These are phyloP conservation scores for Setaria viridis DNA, from an alignment of 202 grass and related monocot species.

Conservation along the genomic window DNA sequence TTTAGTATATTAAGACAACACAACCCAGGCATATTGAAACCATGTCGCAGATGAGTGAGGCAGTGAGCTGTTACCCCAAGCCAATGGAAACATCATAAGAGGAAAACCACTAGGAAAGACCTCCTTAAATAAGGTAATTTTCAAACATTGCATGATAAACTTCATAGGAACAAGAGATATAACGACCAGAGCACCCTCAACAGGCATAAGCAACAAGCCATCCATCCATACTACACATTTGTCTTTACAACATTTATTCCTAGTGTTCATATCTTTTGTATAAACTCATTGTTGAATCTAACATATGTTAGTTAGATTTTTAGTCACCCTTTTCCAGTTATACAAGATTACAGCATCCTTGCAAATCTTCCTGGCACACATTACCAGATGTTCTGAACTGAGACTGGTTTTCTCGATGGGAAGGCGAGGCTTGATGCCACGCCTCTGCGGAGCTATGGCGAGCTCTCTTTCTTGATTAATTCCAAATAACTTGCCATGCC, in stretches of 20 bases:
- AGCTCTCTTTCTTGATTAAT: background rate
- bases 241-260: conserved; percentile 24
- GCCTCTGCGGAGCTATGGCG: background rate
- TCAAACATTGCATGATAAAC: background rate
- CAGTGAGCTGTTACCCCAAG: background rate
- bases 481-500: background rate
- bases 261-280: background rate
- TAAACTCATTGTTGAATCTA: background rate
- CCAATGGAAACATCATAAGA: conserved; percentile 14
- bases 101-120: conserved; percentile 19
- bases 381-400: background rate
- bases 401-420: background rate
- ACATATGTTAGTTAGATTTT: background rate
- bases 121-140: background rate
- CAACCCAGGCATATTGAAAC: background rate
- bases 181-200: background rate
- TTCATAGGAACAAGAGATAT: background rate
- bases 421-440: background rate
- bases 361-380: background rate
- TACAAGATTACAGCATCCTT: conserved; percentile 5
- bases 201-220: conserved; percentile 1
- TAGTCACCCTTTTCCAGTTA: background rate
- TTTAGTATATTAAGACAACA: conserved; percentile 5
- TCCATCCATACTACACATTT: background rate
- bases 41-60: background rate